These are phyloP conservation scores for Closterium sp. DNA, from an alignment of 139 green algal genomes.

Conservation along the genomic window DNA sequence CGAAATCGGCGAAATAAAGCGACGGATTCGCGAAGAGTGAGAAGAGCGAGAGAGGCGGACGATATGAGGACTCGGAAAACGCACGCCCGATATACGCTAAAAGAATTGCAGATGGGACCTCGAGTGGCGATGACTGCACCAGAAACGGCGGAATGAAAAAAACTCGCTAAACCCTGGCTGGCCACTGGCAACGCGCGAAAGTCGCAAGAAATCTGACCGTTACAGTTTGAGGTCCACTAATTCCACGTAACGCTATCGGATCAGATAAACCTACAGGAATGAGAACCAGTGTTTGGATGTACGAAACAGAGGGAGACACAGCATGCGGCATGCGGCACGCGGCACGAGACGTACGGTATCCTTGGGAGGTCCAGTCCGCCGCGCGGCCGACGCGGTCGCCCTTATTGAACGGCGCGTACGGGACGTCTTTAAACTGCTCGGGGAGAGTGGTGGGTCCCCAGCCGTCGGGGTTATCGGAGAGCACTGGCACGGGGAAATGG, in stretches of 20 bases:
- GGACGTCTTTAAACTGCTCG: conserved; percentile 83
- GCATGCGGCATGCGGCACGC: not conserved
- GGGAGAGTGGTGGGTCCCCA: conserved; percentile 83
- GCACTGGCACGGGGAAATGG: conserved; percentile 63
- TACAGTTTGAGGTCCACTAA: too few relatives aligned
- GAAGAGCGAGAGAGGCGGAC: not conserved
- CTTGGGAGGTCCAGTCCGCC: conserved; percentile 38
- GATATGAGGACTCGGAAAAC: not conserved
- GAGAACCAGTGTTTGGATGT: not conserved
- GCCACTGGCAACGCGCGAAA: not conserved
- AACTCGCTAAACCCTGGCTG: not conserved
- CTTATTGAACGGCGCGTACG: conserved; percentile 93
- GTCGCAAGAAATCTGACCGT: too few relatives aligned
- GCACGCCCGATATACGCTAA: not conserved
- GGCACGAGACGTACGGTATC: conserved; percentile 11
- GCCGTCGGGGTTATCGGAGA: conserved; percentile 80
- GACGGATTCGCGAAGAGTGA: not conserved
- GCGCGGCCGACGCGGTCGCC: conserved; percentile 80
- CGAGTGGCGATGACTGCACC: not conserved
- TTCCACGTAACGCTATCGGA: not conserved
- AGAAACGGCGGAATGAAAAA: not conserved
- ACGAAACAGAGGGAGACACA: not conserved
- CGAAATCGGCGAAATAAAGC: not conserved
- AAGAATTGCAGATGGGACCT: not conserved
- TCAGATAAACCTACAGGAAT: not conserved